These are phyloP conservation scores for Mycosphaerella sp. DNA, from an alignment of 2,329 filamentous ascomycete species.

Conservation along the genomic window DNA sequence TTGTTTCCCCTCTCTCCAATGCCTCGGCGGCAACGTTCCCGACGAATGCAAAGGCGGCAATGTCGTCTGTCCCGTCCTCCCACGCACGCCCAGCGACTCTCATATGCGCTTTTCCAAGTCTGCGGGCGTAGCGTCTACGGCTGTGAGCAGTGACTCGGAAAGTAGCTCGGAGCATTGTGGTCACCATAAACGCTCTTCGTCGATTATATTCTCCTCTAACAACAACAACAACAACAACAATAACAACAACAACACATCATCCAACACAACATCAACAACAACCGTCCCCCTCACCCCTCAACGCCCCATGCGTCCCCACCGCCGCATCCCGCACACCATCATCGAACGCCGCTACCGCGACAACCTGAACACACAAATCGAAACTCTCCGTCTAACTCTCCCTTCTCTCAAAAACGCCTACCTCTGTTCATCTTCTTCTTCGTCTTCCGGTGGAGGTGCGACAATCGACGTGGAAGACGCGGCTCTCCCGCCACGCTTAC, in stretches of 20 bases:
- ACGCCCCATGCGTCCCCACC: slow-evolving; percentile 18
- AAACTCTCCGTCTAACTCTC: slow-evolving; percentile 36
- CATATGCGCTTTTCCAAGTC: slow-evolving; percentile 14
- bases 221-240: no score
- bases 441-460: no score
- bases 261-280: slow-evolving; percentile 3
- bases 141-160: slow-evolving; percentile 19
- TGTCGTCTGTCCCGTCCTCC: slow-evolving; percentile 18
- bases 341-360: slow-evolving; percentile 44
- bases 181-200: no score
- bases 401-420: slow-evolving; percentile 37
- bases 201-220: no score
- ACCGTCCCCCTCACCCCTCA: neutral
- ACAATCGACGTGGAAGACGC: slow-evolving; percentile 38
- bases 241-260: neutral
- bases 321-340: slow-evolving; percentile 37
- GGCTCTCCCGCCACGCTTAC: slow-evolving; percentile 37
- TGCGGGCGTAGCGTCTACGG: slow-evolving; percentile 11
- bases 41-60: slow-evolving; percentile 20
- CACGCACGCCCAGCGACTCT: slow-evolving; percentile 7
- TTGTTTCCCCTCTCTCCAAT: slow-evolving; percentile 21
- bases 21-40: slow-evolving; percentile 18
- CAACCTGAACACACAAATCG: slow-evolving; percentile 42
- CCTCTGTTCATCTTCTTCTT: slow-evolving; percentile 28
- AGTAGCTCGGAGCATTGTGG: slow-evolving; percentile 6